Evolutionary conservation across 2,329 filamentous ascomycete species (phyloP), one percentile per base, ranked within the genome.

Genomic region (Alternaria sp.): DNA sequence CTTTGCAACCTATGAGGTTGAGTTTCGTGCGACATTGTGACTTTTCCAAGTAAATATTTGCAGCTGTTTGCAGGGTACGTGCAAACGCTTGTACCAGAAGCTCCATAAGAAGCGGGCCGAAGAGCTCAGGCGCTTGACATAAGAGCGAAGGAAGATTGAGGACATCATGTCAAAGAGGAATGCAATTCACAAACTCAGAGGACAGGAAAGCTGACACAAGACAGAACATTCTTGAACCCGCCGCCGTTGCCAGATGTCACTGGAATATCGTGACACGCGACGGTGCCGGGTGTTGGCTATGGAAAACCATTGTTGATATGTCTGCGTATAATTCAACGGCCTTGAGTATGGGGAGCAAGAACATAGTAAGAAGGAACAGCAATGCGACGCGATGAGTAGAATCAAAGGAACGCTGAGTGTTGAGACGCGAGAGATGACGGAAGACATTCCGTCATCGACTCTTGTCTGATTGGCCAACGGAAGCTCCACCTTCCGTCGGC

Each of bases 401-500:
- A 19, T 19, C 28, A 12, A 50, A 15, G 19, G 17, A 47, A 54
- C 21, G 47, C n/a, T 13, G 40, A 43, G 43, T 55, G 63, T n/a
- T 47, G 50, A 55, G 6, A 15, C 7, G n/a, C 3, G 28, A 32
- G 19, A 54, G 19, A 25, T 23, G 52, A 52, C 57, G 54, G 57
- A 56, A 57, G 21, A 3, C 21, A 21, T 52, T 54, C 21, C 58
- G 51, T 57, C 55, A 54, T 62, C 4, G 15, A 1, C 1, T 25
- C 32, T 10, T 19, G n/a, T 32, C 32, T 36, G 55, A 65, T 67
- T 65, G 54, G 64, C 25, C 19, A 17, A 4, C 49, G 54, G 52
- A 45, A 65, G 46, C 47, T 62, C 32, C 51, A 60, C 55, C 51
- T 17, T 59, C 50, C 51, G 57, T 54, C 15, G 3, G 10, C 11